phyloP scores from a whole-genome alignment of 1,284 basidiomycete genomes.

The Cutaneotrichosporon cavernicola region DNA sequence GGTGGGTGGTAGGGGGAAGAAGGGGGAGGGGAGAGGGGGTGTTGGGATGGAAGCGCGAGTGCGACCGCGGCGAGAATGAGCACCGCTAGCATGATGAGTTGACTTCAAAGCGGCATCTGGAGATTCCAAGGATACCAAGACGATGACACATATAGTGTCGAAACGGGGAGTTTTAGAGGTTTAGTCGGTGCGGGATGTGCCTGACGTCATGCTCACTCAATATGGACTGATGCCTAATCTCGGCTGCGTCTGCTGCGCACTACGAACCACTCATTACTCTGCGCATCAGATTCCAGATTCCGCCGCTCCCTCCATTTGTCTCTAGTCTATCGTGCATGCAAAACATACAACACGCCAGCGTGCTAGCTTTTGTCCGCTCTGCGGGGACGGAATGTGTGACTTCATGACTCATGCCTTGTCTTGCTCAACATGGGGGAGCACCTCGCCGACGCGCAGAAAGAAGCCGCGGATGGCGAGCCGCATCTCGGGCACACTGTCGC shows the following conservation, averaged over 20 bases:
- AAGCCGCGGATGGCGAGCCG: slow-evolving; percentile 72
- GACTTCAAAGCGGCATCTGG: neutral
- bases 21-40: neutral
- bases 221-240: neutral
- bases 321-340: neutral
- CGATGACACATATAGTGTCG: neutral
- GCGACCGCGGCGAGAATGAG: neutral
- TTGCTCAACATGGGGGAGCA: neutral
- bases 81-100: neutral
- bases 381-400: neutral
- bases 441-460: slow-evolving; percentile 58
- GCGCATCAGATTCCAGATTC: neutral
- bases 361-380: slow-evolving; percentile 1
- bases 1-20: neutral
- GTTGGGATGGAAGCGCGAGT: neutral
- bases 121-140: no score
- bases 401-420: neutral
- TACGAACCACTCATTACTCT: neutral
- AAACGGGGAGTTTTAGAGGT: no score
- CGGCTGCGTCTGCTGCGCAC: neutral
- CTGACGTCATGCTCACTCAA: neutral
- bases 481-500: slow-evolving; percentile 77
- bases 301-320: no score
- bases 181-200: no score
- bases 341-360: slow-evolving; percentile 2